These are phyloP conservation scores for Naematelia encephala DNA, from an alignment of 768 basidiomycete species.

Conservation along the genomic window DNA sequence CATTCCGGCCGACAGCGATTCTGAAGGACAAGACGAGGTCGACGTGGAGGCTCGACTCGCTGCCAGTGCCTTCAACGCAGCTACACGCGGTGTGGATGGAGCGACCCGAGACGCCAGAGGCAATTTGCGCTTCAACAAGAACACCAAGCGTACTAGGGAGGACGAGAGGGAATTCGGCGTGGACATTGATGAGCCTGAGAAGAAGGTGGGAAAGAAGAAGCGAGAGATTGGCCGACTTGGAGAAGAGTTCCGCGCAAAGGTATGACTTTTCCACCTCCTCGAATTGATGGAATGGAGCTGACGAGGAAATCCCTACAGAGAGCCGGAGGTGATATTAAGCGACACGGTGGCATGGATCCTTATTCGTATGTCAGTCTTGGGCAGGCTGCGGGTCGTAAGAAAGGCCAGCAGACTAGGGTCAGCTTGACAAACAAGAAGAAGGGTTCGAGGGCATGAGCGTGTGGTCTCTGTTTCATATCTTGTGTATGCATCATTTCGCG, in stretches of 20 bases:
- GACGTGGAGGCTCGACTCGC: constrained; percentile 11
- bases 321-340: constrained; percentile 92
- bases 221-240: constrained; percentile 61
- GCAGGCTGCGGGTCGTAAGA: constrained; percentile 64
- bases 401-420: constrained; percentile 48
- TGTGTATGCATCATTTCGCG: background rate
- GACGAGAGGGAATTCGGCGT: constrained; percentile 64
- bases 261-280: constrained; percentile 50
- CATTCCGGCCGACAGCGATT: constrained; percentile 47
- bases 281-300: constrained; percentile 5
- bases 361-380: constrained; percentile 85
- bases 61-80: constrained; percentile 72
- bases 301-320: constrained; percentile 59
- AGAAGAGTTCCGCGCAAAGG: constrained; percentile 94
- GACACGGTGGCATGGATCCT: constrained; percentile 74
- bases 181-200: constrained; percentile 66
- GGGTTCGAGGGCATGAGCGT: constrained; percentile 35
- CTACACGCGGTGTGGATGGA: constrained; percentile 78
- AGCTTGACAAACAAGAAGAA: constrained; percentile 51
- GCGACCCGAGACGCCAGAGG: constrained; percentile 81
- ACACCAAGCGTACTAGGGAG: constrained; percentile 86
- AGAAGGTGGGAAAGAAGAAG: constrained; percentile 57
- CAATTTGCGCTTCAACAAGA: constrained; percentile 89
- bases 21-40: constrained; percentile 54
- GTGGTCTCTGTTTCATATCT: background rate